These are phyloP conservation scores for Xerocomellus amylosporus DNA, from an alignment of 768 basidiomycete genomes.

Conservation along the genomic window DNA sequence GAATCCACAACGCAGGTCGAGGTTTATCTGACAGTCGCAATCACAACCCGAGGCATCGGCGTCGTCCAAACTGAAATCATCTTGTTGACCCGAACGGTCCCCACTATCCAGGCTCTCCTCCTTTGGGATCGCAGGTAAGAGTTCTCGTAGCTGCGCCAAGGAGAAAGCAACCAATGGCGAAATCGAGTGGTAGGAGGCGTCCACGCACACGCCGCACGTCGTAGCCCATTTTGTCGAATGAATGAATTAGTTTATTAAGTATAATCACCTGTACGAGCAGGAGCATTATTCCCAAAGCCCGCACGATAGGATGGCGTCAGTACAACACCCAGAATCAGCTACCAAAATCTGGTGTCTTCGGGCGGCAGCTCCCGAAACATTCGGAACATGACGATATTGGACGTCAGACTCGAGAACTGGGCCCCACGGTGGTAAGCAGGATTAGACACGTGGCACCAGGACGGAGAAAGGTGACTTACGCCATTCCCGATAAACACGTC, in stretches of 20 bases:
- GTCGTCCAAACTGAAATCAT: neutral
- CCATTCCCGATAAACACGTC: conserved; percentile 71
- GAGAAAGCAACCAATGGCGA: neutral
- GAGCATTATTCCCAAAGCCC: neutral
- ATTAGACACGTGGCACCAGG: neutral
- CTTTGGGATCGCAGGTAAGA: too few species aligned
- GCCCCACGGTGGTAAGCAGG: neutral
- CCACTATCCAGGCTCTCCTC: neutral
- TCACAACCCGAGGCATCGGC: neutral
- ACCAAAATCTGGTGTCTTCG: conserved; percentile 43
- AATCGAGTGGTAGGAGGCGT: neutral
- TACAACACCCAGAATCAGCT: neutral
- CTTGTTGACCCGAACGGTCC: neutral
- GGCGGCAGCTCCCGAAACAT: conserved; percentile 36
- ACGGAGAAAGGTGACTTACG: conserved; percentile 38
- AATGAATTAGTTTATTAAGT: too few species aligned
- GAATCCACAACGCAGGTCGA: too few species aligned
- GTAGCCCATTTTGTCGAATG: neutral
- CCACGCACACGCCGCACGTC: neutral
- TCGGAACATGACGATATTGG: conserved; percentile 46
- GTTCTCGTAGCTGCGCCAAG: too few species aligned
- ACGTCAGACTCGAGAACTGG: conserved; percentile 49
- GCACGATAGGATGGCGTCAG: neutral
- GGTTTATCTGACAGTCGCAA: too few species aligned
- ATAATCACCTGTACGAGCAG: neutral